These are phyloP conservation scores for Pleurotus tuber-regium DNA, from an alignment of 768 basidiomycete genomes.

Conservation along the genomic window DNA sequence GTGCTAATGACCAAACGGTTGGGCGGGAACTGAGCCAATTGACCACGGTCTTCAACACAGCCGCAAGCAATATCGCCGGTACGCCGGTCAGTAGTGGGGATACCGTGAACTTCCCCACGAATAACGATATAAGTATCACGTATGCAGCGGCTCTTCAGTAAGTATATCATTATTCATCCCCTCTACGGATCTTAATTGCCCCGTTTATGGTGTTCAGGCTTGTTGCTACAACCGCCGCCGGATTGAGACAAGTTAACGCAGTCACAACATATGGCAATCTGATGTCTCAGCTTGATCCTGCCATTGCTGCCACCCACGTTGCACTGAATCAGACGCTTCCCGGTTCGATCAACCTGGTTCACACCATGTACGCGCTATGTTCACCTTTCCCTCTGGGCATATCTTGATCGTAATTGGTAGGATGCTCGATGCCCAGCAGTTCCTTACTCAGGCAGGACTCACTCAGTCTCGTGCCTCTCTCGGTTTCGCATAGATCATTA, in stretches of 20 bases:
- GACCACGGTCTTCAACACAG: conserved; percentile 22
- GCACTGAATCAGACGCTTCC: conserved; percentile 31
- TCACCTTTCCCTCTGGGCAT: neutral
- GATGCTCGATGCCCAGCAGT: conserved; percentile 35
- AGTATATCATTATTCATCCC: conserved; percentile 3
- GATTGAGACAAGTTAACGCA: conserved; percentile 26
- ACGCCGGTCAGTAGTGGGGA: conserved; percentile 29
- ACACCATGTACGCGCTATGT: conserved; percentile 23
- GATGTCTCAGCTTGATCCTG: conserved; percentile 29
- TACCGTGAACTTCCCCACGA: conserved; percentile 28
- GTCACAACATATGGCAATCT: conserved; percentile 19
- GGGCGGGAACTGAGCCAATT: conserved; percentile 24
- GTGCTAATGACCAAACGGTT: conserved; percentile 24
- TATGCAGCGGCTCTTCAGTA: conserved; percentile 29
- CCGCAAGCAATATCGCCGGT: conserved; percentile 17
- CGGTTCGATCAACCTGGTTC: conserved; percentile 23
- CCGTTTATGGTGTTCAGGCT: conserved; percentile 15
- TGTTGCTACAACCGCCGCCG: conserved; percentile 26
- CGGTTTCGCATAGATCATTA: conserved; percentile 24
- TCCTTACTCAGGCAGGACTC: conserved; percentile 29
- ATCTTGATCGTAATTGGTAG: conserved; percentile 12
- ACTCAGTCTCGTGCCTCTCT: conserved; percentile 31
- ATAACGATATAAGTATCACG: conserved; percentile 32
- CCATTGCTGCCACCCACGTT: conserved; percentile 20
- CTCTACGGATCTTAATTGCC: neutral